Percentiles rank a stretch among this genome's conserved stretches.
Evolutionary conservation across 257 asterid genomes (phyloP).

Genomic region (Jaltomata sinuosa): DNA sequence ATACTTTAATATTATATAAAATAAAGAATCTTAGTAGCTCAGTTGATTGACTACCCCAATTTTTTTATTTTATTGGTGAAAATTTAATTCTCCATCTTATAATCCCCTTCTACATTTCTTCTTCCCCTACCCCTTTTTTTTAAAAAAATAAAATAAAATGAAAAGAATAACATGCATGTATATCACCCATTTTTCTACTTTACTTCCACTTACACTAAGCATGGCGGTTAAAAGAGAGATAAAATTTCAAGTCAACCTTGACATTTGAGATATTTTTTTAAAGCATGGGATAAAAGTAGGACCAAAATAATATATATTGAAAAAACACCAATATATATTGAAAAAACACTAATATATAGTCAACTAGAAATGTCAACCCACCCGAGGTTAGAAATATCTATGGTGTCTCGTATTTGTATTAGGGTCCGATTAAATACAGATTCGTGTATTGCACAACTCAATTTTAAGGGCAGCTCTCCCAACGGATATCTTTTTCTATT

Average conservation of each 20-base stretch:
- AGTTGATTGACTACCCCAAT: too few species aligned
- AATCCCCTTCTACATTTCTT: too few species aligned
- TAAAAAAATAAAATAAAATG: too few species aligned
- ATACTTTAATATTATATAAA: neutral
- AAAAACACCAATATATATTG: neutral
- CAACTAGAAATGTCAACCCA: neutral
- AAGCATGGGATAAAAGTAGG: neutral
- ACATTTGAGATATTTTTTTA: neutral
- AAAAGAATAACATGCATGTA: neutral
- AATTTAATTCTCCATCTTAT: too few species aligned
- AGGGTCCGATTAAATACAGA: neutral
- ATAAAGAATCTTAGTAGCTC: too few species aligned
- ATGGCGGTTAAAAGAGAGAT: neutral
- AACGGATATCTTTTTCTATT: neutral
- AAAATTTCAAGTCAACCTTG: neutral
- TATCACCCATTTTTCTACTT: neutral
- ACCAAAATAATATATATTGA: neutral
- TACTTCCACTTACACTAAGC: neutral
- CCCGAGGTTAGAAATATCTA: too few species aligned
- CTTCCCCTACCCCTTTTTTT: too few species aligned
- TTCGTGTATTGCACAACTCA: fast-evolving
- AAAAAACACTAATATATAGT: neutral
- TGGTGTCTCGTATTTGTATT: fast-evolving
- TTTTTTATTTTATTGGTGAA: too few species aligned
- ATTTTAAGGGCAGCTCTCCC: fast-evolving